These are phyloP conservation scores for Fusarium ramigenum DNA, from an alignment of 2,329 filamentous ascomycete species.

Conservation along the genomic window DNA sequence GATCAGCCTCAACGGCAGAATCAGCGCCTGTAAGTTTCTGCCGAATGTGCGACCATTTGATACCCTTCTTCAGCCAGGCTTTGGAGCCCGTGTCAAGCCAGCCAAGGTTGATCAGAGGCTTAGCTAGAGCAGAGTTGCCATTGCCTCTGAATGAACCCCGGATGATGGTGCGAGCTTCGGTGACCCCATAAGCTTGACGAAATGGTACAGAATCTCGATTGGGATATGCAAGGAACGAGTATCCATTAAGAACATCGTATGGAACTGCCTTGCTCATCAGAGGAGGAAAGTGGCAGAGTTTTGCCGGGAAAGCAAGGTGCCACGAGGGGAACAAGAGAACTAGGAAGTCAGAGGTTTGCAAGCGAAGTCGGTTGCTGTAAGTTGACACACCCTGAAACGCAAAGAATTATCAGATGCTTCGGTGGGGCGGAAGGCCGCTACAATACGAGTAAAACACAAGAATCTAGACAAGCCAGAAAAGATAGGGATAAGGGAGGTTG, in stretches of 20 bases:
- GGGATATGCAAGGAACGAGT: neutral
- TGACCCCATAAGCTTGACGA: neutral
- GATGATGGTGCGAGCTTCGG: neutral
- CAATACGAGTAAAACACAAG: neutral
- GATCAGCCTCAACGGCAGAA: neutral
- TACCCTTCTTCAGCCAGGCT: neutral
- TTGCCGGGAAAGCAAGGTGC: neutral
- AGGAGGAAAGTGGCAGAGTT: neutral
- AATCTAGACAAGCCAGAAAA: neutral
- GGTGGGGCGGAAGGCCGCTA: neutral
- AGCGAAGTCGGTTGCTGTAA: neutral
- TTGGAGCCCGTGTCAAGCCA: neutral
- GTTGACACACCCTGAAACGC: neutral
- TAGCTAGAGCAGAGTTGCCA: accelerated
- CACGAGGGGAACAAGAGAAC: neutral
- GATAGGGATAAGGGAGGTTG: accelerated
- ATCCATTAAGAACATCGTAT: neutral
- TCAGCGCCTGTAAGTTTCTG: neutral
- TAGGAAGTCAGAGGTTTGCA: neutral
- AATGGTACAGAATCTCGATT: neutral
- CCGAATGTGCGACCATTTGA: neutral
- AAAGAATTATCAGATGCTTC: neutral
- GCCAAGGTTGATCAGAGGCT: neutral
- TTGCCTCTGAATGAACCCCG: neutral
- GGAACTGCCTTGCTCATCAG: neutral